Base-by-base conservation (phyloP, 352 stramenopile species). In the Phytophthora niederhauseri region DNA sequence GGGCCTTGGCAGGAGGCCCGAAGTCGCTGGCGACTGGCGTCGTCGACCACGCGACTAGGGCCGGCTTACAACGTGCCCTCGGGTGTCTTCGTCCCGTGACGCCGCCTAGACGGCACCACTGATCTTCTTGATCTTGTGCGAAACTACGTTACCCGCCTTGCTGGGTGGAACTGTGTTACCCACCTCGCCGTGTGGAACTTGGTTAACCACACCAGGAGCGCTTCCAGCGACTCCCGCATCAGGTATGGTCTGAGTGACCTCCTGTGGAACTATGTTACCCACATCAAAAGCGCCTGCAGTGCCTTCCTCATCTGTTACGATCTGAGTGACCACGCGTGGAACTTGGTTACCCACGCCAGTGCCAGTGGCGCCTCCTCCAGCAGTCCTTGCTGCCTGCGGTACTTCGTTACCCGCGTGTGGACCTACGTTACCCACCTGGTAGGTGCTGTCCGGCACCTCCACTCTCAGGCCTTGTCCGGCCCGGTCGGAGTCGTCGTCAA, bases 221-320 rank as follows among this genome's bases (percentile, higher is more conserved):
- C 34, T 9, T 41, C 34, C 12, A 15, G 34, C 7, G 34, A 3
- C 12, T 15, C 34, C 2, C 12, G 26, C 26, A 28, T 28, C 26
- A 28, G 26, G 2, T 28, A 28, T 28, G 26, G 26, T 28, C 26
- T n/a, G n/a, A n/a, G 26, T 28, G 6, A 19, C 11, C 36, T 45
- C 36, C 3, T 19, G 56, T 62, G 56, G 56, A 45, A 28, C 45
- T 63, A 34, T 22, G 43, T 63, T 63, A 55, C 45, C 17, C 24
- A 63, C 41, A 15, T n/a, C 11, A 6, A 2, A 12, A 19, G 36
- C 36, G 36, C 36, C 36, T 45, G 9, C 38, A 46, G 38, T 3
- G 4, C 0, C 38, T 46, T n/a, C 6, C 31, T 12, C 9, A 30
- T 4, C 26, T 7, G 26, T 30, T 30, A 30, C 6, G 26, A 4